These are phyloP conservation scores for Acacia acuminata DNA, from an alignment of 306 rosid genomes.

Conservation along the genomic window DNA sequence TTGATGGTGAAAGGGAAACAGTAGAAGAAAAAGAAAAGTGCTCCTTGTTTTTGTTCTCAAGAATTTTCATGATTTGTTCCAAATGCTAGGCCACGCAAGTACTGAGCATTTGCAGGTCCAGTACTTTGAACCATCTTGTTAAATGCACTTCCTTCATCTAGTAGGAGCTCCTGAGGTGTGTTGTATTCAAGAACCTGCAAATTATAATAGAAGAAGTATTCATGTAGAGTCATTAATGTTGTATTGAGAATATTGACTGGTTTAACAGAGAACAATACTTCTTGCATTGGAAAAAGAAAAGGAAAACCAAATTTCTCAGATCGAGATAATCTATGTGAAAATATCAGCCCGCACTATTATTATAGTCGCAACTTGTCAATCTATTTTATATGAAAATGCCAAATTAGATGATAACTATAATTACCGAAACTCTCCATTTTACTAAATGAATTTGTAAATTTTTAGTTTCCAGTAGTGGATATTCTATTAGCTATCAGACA, in stretches of 20 bases:
- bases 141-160: constrained; percentile 64
- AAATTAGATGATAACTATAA: background rate
- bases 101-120: constrained; percentile 80
- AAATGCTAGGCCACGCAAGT: constrained; percentile 56
- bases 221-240: background rate
- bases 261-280: background rate
- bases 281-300: background rate
- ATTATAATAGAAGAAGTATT: constrained; percentile 2
- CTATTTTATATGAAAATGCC: background rate
- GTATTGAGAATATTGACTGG: background rate
- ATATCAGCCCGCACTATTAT: background rate
- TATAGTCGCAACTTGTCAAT: background rate
- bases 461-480: background rate
- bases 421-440: background rate
- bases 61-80: constrained; percentile 39
- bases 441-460: background rate
- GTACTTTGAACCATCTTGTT: constrained; percentile 84
- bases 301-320: background rate
- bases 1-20: background rate
- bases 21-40: constrained; percentile 37
- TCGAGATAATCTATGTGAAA: background rate
- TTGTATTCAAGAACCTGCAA: constrained; percentile 70
- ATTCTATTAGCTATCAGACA: background rate
- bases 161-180: constrained; percentile 60
- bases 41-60: constrained; percentile 25